Conservation (phyloP, 768 basidiomycete genomes). For the Mycena venus region DNA sequence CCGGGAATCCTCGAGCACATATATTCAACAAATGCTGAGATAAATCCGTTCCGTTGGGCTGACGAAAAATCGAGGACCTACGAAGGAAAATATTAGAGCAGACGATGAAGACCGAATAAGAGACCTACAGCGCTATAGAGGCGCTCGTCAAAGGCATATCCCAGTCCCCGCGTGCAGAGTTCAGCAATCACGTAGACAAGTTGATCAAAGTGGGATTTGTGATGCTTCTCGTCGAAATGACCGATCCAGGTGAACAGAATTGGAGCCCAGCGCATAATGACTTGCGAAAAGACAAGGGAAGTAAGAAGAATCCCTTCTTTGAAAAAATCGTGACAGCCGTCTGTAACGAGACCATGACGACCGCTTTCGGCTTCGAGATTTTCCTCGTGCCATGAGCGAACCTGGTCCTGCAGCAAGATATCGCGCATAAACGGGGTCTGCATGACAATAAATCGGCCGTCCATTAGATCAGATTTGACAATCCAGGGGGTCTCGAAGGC, state of each 20-base stretch:
- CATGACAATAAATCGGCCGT: conserved; percentile 1
- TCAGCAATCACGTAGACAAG: conserved; percentile 9
- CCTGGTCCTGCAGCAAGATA: background rate
- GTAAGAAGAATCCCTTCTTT: conserved; percentile 9
- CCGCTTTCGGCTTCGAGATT: conserved; percentile 5
- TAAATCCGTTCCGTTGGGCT: conserved; percentile 10
- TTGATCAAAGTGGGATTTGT: conserved; percentile 19
- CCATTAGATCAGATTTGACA: conserved; percentile 10
- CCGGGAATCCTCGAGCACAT: conserved; percentile 12
- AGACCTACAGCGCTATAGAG: background rate
- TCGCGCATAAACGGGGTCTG: conserved; percentile 18
- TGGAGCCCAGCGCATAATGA: conserved; percentile 9
- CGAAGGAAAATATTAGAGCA: background rate
- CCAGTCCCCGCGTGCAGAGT: background rate
- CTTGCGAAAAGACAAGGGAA: conserved; percentile 6
- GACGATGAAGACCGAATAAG: background rate
- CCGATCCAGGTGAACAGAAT: conserved; percentile 25
- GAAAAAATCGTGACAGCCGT: conserved; percentile 24
- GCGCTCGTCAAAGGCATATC: conserved; percentile 4
- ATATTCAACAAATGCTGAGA: background rate
- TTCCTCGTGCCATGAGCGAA: conserved; percentile 9
- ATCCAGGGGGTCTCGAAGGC: conserved; percentile 9
- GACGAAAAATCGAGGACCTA: conserved; percentile 18
- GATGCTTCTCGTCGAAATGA: conserved; percentile 7
- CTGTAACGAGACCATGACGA: conserved; percentile 10